phyloP scores from a whole-genome alignment of 208 protist species.

The Trichomonas vaginalis region DNA sequence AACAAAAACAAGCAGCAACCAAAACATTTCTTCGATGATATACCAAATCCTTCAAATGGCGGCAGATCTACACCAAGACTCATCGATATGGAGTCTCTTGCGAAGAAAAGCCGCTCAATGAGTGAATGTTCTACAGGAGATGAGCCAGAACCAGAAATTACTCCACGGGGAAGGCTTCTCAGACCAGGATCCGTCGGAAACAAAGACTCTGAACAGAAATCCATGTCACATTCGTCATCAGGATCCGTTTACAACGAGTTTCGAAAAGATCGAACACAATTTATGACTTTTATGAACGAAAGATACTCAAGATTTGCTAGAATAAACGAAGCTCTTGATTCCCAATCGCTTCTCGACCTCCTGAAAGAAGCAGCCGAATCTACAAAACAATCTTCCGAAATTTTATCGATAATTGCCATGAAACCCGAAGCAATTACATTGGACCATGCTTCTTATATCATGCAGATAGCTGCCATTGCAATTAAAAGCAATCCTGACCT shows the following conservation, averaged over 20 bases:
- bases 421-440: background rate
- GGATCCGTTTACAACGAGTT: background rate
- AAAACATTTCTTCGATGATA: background rate
- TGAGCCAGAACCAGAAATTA: background rate
- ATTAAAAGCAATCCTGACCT: background rate
- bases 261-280: background rate
- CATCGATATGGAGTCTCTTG: background rate
- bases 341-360: background rate
- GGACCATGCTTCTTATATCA: background rate
- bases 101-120: background rate
- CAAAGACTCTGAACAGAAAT: background rate
- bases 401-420: background rate
- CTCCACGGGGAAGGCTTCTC: background rate
- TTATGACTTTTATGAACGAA: constrained; percentile 1
- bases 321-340: background rate
- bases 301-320: background rate
- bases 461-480: background rate
- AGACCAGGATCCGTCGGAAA: background rate
- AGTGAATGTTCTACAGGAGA: background rate
- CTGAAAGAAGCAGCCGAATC: background rate
- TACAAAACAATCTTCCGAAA: background rate
- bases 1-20: background rate
- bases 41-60: background rate
- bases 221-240: background rate
- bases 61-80: background rate